phyloP scores from a whole-genome alignment of 768 basidiomycete species.

The Pleurotus tuoliensis region DNA sequence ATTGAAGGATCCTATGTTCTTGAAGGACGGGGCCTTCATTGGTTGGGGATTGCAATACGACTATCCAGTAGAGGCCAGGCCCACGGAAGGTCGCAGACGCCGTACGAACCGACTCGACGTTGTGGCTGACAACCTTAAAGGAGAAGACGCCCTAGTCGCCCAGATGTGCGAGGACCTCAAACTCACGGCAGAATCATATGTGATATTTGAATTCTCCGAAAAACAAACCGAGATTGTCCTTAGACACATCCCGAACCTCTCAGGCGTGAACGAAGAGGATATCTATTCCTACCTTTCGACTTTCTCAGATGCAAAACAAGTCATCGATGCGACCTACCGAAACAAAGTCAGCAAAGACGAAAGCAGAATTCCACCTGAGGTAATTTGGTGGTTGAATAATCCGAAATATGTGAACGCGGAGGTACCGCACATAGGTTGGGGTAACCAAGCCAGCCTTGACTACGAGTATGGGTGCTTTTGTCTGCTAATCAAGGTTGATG shows the following conservation, averaged over 20 bases:
- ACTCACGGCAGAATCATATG: background rate
- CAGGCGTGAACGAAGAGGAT: no score
- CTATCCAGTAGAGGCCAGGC: constrained; percentile 22
- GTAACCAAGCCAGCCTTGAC: background rate
- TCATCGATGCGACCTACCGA: no score
- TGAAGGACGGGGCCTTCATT: constrained; percentile 28
- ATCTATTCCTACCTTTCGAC: no score
- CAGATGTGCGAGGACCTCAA: background rate
- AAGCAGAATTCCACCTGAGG: no score
- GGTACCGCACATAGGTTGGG: background rate
- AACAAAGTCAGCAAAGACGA: background rate
- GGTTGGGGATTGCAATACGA: constrained; percentile 30
- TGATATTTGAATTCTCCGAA: background rate
- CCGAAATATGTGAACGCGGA: background rate
- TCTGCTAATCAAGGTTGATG: background rate
- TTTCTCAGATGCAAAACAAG: no score
- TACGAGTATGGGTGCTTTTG: background rate
- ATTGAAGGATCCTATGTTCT: constrained; percentile 20
- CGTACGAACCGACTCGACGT: background rate
- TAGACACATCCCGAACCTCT: background rate
- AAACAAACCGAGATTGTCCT: background rate
- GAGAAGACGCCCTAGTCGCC: constrained; percentile 2
- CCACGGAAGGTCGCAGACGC: no score
- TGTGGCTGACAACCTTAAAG: constrained; percentile 4
- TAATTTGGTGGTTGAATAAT: background rate